Evolutionary conservation across 108 stramenopile genomes (phyloP), one percentile per base, ranked within the genome.

Genomic region (Stephanodiscus minutulus): DNA sequence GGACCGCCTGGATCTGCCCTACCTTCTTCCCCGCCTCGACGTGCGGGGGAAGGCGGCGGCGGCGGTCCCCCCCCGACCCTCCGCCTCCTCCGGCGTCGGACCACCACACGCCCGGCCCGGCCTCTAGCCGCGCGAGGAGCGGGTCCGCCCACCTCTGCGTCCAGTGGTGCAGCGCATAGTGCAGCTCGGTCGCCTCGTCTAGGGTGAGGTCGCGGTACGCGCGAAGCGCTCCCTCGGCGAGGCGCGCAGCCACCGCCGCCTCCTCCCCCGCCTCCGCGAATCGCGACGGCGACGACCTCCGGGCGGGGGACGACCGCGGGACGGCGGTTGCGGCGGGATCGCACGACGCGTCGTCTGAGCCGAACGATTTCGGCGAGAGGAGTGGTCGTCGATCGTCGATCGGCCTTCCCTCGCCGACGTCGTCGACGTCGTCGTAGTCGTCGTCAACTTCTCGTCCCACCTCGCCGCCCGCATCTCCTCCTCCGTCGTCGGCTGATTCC

Each of bases 191-290:
- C 4, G 91, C 91, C 66, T 95, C 93, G 41, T 91, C 89, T 43
- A 95, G 68, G 0, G 87, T 86, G 9, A 95, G 61, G 72, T 95
- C 94, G 43, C 94, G 88, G 64, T 87, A 85, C 1, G 91, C 94
- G 43, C 91, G 78, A 5, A 95, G 43, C 0, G 90, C 90, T 1
- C 94, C 94, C 73, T 95, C 94, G 9, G 91, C 87, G 47, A 95
- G 75, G 12, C 90, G 84, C 0, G 89, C 83, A 4, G 94, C 94
- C 63, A 89, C 88, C 74, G 89, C 93, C 31, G 31, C 31, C 43
- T 12, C 43, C 15, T 15, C 15, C 12, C 43, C 15, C 3, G 43
- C 0, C 11, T 87, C 79, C 41, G 68, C 28, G 24, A n/a, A n/a
- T 57, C 49, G 5, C 21, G 55, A 27, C 55, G 25, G 13, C 43